A percentile compares a stretch with the other conserved stretches of the same genome.
Evolutionary conservation across 192 early-diverging fungal genomes (phyloP).

Genomic region (Umbelopsis sp.): DNA sequence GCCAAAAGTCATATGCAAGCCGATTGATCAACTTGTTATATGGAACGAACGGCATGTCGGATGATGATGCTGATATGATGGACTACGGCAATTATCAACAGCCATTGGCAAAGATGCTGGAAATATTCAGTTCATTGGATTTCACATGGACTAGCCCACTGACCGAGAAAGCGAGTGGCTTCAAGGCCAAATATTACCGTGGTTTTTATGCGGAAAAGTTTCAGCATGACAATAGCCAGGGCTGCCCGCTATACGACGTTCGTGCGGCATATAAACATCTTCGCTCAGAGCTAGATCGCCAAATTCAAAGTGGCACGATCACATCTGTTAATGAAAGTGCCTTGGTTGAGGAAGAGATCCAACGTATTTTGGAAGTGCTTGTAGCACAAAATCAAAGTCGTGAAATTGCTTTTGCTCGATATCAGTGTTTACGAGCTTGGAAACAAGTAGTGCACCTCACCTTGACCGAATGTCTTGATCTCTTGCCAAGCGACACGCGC

Average conservation of each 20-base stretch:
- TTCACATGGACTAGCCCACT: conserved; percentile 56
- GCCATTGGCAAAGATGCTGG: conserved; percentile 73
- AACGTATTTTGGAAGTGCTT: conserved; percentile 61
- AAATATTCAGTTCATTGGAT: conserved; percentile 72
- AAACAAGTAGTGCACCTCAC: conserved; percentile 76
- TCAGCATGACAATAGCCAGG: conserved; percentile 55
- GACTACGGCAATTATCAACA: conserved; percentile 49
- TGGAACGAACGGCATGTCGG: conserved; percentile 13
- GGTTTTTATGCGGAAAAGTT: conserved; percentile 53
- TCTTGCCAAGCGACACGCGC: conserved; percentile 62
- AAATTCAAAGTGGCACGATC: conserved; percentile 42
- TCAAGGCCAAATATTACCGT: conserved; percentile 42
- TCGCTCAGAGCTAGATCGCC: conserved; percentile 41
- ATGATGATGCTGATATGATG: conserved; percentile 11
- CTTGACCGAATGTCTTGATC: conserved; percentile 64
- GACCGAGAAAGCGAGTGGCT: conserved; percentile 28
- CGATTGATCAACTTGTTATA: conserved; percentile 44
- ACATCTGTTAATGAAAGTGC: conserved; percentile 48
- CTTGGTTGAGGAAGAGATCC: conserved; percentile 56
- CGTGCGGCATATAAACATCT: conserved; percentile 66
- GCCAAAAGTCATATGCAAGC: conserved; percentile 41
- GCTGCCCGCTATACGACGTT: conserved; percentile 70
- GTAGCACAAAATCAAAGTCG: conserved; percentile 74
- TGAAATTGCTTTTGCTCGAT: conserved; percentile 69
- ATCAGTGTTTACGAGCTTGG: conserved; percentile 80